A percentile compares a stretch with the other conserved stretches of the same genome.
Conservation (phyloP, 148 eudicot genomes). For the Persicaria maculosa region DNA sequence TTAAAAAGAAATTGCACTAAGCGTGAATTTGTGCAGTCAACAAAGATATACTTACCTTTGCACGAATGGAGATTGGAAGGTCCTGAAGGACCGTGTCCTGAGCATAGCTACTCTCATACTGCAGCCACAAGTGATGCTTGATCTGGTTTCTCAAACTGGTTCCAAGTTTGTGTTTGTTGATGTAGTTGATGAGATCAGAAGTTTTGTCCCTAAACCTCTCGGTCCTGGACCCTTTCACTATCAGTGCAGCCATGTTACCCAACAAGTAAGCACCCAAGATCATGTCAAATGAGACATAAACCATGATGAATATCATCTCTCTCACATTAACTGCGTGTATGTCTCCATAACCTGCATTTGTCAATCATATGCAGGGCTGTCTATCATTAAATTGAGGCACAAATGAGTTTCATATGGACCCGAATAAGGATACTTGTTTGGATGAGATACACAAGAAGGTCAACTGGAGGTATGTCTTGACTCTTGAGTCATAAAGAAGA, state of each 20-base stretch:
- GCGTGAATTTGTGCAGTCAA: neutral
- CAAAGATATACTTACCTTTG: slow-evolving; percentile 38
- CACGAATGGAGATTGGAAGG: slow-evolving; percentile 63
- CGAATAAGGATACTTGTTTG: too few relatives aligned
- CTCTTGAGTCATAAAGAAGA: neutral
- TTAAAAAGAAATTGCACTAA: neutral
- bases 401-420: too few relatives aligned
- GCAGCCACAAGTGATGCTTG: slow-evolving; percentile 56
- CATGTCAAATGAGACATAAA: slow-evolving; percentile 73
- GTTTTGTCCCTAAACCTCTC: slow-evolving; percentile 62
- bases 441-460: too few relatives aligned
- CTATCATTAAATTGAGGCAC: neutral
- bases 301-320: slow-evolving; percentile 73
- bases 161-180: slow-evolving; percentile 50
- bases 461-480: too few relatives aligned
- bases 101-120: slow-evolving; percentile 65
- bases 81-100: slow-evolving; percentile 52
- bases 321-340: slow-evolving; percentile 66
- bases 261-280: slow-evolving; percentile 63
- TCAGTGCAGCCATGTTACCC: slow-evolving; percentile 67
- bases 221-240: slow-evolving; percentile 65
- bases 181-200: slow-evolving; percentile 55
- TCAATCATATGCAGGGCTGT: neutral
- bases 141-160: slow-evolving; percentile 53
- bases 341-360: slow-evolving; percentile 59